Evolutionary conservation across 257 asterid genomes (phyloP).

Genomic region (Petunia secreta): DNA sequence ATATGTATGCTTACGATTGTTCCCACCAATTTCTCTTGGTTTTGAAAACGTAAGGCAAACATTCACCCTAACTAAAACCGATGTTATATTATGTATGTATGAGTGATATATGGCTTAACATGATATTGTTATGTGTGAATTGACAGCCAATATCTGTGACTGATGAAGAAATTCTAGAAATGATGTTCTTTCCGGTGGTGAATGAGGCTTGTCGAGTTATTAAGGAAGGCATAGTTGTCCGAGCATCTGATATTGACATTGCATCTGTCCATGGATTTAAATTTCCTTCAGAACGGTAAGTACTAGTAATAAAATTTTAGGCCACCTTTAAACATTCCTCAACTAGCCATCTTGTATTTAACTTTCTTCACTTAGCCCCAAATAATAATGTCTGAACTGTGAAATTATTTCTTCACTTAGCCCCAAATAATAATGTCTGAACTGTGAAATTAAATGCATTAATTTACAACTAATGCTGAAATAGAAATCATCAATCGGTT

Average conservation of each 20-base stretch:
- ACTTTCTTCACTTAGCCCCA: too few relatives aligned
- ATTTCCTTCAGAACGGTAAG: constrained; percentile 33
- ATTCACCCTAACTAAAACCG: background rate
- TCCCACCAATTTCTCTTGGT: background rate
- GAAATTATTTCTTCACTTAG: too few relatives aligned
- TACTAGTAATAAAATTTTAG: background rate
- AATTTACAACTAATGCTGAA: too few relatives aligned
- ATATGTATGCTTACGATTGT: background rate
- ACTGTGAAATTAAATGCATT: too few relatives aligned
- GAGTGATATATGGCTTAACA: background rate
- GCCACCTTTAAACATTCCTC: too few relatives aligned
- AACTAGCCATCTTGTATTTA: background rate
- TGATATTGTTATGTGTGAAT: background rate
- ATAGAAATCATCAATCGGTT: too few relatives aligned
- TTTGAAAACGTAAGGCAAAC: background rate
- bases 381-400: too few relatives aligned
- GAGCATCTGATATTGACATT: constrained; percentile 38
- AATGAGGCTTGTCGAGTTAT: constrained; percentile 40
- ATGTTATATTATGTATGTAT: background rate
- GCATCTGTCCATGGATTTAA: constrained; percentile 37
- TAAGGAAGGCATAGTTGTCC: constrained; percentile 33
- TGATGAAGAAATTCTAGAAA: constrained; percentile 28
- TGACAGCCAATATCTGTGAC: constrained; percentile 19
- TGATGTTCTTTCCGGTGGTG: constrained; percentile 40
- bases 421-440: too few relatives aligned